Base-by-base conservation (phyloP, 257 asterid species). In the Marsdenia floribunda region DNA sequence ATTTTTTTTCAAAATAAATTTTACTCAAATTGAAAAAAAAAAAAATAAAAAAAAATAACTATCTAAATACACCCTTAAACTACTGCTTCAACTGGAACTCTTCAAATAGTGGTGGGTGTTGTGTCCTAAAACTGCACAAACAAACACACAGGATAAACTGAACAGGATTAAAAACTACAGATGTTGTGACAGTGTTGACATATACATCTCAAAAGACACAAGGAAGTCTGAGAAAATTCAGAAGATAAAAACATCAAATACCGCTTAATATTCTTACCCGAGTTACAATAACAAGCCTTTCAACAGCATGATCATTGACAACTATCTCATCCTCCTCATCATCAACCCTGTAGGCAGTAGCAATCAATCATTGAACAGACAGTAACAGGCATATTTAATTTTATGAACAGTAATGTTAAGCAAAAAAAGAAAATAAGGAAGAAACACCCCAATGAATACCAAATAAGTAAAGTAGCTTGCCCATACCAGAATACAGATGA, bases 271-370 rank as follows among this genome's bases (percentile, higher is more conserved):
- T 69, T 71, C 88, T 80, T 81, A 89, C 97, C 94, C 87, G 96
- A 73, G 98, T 92, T 75, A 92, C 97, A 75, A 92, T 88, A 63
- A 89, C 89, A 75, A 92, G 96, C 80, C 88, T 86, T 79, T 92
- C 98, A 37, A 92, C 89, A 70, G 88, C 91, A 72, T 83, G 89
- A 75, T 90, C 96, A 82, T 84, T 87, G 54, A 70, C 85, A 78
- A 73, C 74, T 85, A 86, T 78, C 67, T 92, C 97, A 52, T 89
- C 90, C 33, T 90, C 96, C 64, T 92, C 96, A 47, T 86, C 93
- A 42, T 89, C 91, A 83, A 81, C 78, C 90, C 98, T 92, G 73
- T 52, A 68, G 76, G 22, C 58, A 65, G 46, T 66, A 67, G 44
- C 57, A 60, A 74, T 60, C 79, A 77, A 77, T 49, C 55, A 40